These are phyloP conservation scores for Leccinum variabile DNA, from an alignment of 1,284 basidiomycete genomes.

Conservation along the genomic window DNA sequence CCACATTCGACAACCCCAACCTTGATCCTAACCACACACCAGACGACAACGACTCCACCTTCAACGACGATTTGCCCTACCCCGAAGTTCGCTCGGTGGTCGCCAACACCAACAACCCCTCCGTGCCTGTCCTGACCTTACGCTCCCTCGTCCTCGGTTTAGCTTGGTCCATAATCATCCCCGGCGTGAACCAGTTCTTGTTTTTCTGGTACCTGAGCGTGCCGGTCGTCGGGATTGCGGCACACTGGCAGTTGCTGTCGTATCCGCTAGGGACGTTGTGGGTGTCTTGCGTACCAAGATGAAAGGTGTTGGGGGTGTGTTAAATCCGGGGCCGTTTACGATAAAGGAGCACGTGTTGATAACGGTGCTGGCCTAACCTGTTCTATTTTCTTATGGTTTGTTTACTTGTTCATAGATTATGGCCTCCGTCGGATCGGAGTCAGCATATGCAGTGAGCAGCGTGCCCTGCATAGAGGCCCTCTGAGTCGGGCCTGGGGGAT, in stretches of 20 bases:
- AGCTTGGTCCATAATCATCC: constrained; percentile 46
- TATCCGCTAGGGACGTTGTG: constrained; percentile 56
- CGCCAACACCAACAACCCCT: constrained; percentile 68
- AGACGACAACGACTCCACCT: constrained; percentile 12
- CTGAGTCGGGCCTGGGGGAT: neutral
- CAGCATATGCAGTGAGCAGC: constrained; percentile 41
- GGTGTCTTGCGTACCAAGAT: constrained; percentile 48
- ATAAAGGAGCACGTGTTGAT: constrained; percentile 71
- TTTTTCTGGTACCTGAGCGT: constrained; percentile 51
- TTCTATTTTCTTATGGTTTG: neutral
- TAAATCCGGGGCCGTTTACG: constrained; percentile 76
- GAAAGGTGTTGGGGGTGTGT: constrained; percentile 46
- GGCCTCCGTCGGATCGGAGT: constrained; percentile 43
- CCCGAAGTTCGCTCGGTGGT: constrained; percentile 79
- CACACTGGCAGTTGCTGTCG: constrained; percentile 43
- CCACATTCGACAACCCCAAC: constrained; percentile 46
- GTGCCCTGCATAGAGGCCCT: neutral
- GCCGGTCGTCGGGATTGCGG: constrained; percentile 46
- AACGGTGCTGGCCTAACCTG: constrained; percentile 33
- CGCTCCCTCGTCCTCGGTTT: constrained; percentile 63
- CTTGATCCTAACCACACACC: constrained; percentile 41
- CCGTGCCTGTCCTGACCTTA: constrained; percentile 59
- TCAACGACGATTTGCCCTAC: constrained; percentile 59
- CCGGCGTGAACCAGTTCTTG: constrained; percentile 57
- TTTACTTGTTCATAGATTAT: constrained; percentile 41